Evolutionary conservation across 441 rosid species (phyloP).

Genomic region (Metrosideros polymorpha): DNA sequence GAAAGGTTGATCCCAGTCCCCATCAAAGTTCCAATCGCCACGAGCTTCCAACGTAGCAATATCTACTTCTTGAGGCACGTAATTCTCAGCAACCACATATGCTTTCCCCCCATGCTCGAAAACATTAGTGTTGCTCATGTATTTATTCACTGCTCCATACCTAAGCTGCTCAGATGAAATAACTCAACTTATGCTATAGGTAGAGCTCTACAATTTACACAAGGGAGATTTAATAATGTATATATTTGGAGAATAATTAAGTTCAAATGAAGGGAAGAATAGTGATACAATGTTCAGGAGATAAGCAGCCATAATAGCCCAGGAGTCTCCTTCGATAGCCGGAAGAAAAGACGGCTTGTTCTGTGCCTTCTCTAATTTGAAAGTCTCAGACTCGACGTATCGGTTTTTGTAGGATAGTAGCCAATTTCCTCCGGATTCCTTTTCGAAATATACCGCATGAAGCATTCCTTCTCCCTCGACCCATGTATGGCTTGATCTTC

Average conservation of each 20-base stretch:
- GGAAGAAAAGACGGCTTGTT: constrained; percentile 2
- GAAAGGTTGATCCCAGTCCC: background rate
- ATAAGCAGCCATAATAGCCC: constrained; percentile 1
- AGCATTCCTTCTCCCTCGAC: constrained; percentile 8
- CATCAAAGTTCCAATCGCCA: background rate
- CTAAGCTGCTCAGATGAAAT: background rate
- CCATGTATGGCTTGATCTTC: constrained; percentile 1
- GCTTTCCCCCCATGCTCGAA: background rate
- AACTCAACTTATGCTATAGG: background rate
- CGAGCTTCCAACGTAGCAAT: background rate
- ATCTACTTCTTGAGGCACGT: background rate
- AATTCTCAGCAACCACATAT: background rate
- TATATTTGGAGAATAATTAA: background rate
- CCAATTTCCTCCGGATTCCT: background rate
- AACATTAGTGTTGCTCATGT: constrained; percentile 7
- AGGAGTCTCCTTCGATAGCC: background rate
- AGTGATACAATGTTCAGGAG: background rate
- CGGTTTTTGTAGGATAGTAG: background rate
- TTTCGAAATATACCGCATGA: constrained; percentile 1
- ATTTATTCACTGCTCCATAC: background rate
- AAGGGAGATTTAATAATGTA: background rate
- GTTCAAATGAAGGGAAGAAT: background rate
- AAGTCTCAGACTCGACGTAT: background rate
- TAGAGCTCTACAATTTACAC: background rate
- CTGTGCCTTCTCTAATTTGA: background rate